Base-by-base conservation (phyloP, 352 stramenopile genomes). In the Phytopythium chamaehyphon region DNA sequence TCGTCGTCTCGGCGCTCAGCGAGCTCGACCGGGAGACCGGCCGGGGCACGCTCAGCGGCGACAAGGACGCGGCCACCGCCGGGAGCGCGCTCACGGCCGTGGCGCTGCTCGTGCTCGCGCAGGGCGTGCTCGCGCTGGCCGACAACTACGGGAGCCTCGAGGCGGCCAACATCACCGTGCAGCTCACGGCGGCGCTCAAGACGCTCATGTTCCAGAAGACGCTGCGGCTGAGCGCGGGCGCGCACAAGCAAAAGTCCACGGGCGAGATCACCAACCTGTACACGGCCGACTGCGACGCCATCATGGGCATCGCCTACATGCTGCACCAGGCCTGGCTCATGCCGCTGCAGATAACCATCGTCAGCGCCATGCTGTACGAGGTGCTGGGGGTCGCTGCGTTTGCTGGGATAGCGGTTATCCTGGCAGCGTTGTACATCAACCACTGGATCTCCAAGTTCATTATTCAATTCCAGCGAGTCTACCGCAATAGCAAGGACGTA, bases 251-350 rank as follows among this genome's bases (percentile, higher is more conserved):
- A 19, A 84, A 79, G 40, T 81, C 71, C 21, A 84, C 72, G 15
- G 73, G 71, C 2, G 73, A 67, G 2, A 83, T 89, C 40, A 61
- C 66, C 47, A 86, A 73, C 64, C 71, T 87, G 54, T 87, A 83
- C 71, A 86, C 73, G 12, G 48, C 64, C 7, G 75, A 89, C 54
- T 70, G 67, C 24, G 61, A 80, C 19, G 48, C 70, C 11, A 68
- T 89, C 33, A 38, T 81, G 22, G 38, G 40, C 8, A 57, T 55
- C 10, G 72, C 65, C 16, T 79, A 67, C 42, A 47, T 72, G 24
- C 21, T 84, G 3, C 88, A 96, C 47, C 62, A 87, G 49, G 6
- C 73, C 31, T 89, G 78, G 78, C 58, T 87, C 18, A 69, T 89
- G 24, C 76, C 72, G 36, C 21, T 80, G 47, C 69, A 84, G 40